Base-by-base conservation (phyloP, 176 grass and related monocot species). In the Carex cristatella region DNA sequence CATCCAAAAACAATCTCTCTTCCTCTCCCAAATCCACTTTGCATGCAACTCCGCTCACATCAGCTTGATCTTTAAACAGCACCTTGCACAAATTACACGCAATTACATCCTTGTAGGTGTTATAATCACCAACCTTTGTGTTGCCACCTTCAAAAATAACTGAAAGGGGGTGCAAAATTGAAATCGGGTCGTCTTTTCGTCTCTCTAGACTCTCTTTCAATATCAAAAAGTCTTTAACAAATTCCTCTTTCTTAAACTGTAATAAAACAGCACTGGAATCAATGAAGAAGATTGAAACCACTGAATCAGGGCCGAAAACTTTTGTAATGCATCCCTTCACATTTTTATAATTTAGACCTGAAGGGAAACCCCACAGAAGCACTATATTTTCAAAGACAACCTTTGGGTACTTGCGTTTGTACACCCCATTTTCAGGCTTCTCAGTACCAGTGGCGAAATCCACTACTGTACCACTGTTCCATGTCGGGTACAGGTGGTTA, bases 391-490 rank as follows among this genome's bases (percentile, higher is more conserved):
- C 68, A 89, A 90, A 87, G 59, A 88, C 70, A 53, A 94, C 64
- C 32, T 61, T 60, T 74, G 80, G 80, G 80, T 49, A 83, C 42
- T 65, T 83, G 5, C 62, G 32, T 49, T 54, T 83, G 80, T 83
- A 83, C 12, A 44, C 27, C 10, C 1, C 57, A 49, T 16, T 2
- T 31, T 98, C 93, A 71, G 87, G 89, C 85, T 78, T 90, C 89
- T 98, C 95, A 7, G 60, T 90, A 67, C 91, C 91, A 85, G 88
- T 90, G 79, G 76, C 87, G 53, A 98, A 85, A 89, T 98, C 85
- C 83, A 98, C 18, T n/a, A 98, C 75, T 66, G 89, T 90, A 72
- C 95, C 93, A 5, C 95, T 98, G 83, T 93, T 98, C 90, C 88
- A 95, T 81, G 86, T 85, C 19, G 89, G 91, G 37, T 90, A 62